Evolutionary conservation across 257 asterid species (phyloP), one percentile per base, ranked within the genome.

Genomic region (Solanum lycopersicoides): DNA sequence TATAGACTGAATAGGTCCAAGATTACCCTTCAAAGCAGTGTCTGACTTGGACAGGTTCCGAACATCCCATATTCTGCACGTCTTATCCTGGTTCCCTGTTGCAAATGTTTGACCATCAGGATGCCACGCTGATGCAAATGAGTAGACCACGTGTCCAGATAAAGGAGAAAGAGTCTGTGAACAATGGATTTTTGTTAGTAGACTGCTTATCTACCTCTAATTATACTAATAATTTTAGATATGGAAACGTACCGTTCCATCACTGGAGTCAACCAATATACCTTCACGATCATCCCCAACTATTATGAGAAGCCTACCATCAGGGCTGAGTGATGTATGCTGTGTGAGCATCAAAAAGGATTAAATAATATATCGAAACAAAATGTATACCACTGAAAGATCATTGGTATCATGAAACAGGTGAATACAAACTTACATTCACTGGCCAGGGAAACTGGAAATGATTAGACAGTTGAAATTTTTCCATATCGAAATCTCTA

Each of bases 61-160:
- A 34, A 92, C 73, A 86, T 96, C 99, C 99, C 99, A 96, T 56
- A 96, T 86, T 76, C 96, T 91, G 89, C 99, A 94, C 35, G 96
- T 95, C 82, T 94, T 95, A 88, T 96, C 98, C 90, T 96, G 99
- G 93, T 95, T 96, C 68, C 99, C 99, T 6, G 98, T 96, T 12
- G 99, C 97, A 82, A 96, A 95, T 28, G 30, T 28, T 28, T 28
- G 30, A 28, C 30, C 30, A 28, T 28, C 30, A 28, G 30, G 30
- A 28, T 93, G 98, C 99, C 99, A 96, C 60, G 98, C 91, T 12
- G 98, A 96, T 83, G 98, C 99, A 91, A 96, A 96, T 30, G 98
- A 94, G 90, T 88, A 94, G 92, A 93, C 98, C 85, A 88, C 71
- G 82, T 96, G 99, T 34, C 98, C 98, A 47, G 45, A 66, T 90